phyloP scores from a whole-genome alignment of 2,329 filamentous ascomycete species.

The Alternaria angustiovoidea region DNA sequence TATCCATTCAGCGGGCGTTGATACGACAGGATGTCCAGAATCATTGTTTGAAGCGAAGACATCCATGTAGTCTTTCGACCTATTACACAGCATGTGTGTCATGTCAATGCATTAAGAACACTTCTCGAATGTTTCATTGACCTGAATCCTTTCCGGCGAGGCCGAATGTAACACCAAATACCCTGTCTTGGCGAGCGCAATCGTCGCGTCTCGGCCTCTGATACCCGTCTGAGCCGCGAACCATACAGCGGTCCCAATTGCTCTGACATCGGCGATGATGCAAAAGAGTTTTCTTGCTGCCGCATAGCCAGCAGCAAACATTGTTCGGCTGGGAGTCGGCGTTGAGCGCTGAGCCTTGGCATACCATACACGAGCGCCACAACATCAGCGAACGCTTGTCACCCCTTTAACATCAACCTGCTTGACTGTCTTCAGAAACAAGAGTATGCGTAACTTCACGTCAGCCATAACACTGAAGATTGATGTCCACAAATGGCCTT shows the following conservation, averaged over 20 bases:
- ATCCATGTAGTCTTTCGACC: slow-evolving; percentile 7
- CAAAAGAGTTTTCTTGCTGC: background rate
- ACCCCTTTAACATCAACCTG: background rate
- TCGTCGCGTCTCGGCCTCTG: background rate
- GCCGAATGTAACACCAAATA: background rate
- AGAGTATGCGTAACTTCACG: background rate
- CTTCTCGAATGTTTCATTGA: background rate
- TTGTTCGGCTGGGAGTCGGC: slow-evolving; percentile 6
- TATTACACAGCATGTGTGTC: slow-evolving; percentile 15
- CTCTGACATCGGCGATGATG: background rate
- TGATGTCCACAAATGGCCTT: background rate
- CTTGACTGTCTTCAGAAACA: background rate
- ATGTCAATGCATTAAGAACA: slow-evolving; percentile 9
- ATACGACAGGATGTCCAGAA: slow-evolving; percentile 11
- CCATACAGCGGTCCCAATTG: background rate
- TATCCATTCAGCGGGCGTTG: slow-evolving; percentile 18
- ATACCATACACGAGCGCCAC: background rate
- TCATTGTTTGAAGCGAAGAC: slow-evolving; percentile 11
- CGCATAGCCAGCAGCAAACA: background rate
- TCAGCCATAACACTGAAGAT: background rate
- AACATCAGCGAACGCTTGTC: slow-evolving; percentile 1
- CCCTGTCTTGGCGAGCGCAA: background rate
- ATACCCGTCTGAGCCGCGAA: background rate
- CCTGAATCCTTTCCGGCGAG: background rate
- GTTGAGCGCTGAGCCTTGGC: slow-evolving; percentile 10